phyloP scores from a whole-genome alignment of 2,329 filamentous ascomycete genomes.

The Byssoonygena ceratinophila region DNA sequence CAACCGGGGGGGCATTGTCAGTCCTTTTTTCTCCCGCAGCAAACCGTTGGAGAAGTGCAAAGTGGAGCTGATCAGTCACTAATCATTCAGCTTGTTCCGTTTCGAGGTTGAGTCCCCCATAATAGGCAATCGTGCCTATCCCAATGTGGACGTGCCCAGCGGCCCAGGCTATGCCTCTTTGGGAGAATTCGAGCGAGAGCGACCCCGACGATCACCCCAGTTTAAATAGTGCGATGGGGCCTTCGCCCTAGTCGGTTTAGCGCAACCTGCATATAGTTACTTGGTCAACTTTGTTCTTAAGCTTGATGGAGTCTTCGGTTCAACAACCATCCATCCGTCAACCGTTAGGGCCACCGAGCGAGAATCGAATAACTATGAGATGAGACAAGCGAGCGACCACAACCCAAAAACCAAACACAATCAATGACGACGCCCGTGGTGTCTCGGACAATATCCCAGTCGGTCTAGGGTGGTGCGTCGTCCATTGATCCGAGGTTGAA shows the following conservation, averaged over 20 bases:
- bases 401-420: background rate
- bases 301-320: too few species aligned
- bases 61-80: background rate
- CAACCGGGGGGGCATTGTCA: background rate
- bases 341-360: background rate
- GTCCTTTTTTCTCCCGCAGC: background rate
- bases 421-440: background rate
- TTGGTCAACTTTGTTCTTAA: too few species aligned
- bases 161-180: background rate
- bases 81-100: background rate
- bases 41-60: constrained; percentile 4
- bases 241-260: too few species aligned
- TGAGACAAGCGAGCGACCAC: background rate
- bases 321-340: background rate
- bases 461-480: too few species aligned
- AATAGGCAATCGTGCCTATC: constrained; percentile 5
- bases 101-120: background rate
- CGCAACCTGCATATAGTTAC: too few species aligned
- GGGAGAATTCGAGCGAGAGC: constrained; percentile 9
- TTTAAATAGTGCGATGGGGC: background rate
- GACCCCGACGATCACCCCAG: background rate
- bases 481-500: too few species aligned
- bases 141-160: background rate
- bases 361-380: background rate
- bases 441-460: background rate